phyloP scores from a whole-genome alignment of 306 rosid species.

The Trifolium repens region DNA sequence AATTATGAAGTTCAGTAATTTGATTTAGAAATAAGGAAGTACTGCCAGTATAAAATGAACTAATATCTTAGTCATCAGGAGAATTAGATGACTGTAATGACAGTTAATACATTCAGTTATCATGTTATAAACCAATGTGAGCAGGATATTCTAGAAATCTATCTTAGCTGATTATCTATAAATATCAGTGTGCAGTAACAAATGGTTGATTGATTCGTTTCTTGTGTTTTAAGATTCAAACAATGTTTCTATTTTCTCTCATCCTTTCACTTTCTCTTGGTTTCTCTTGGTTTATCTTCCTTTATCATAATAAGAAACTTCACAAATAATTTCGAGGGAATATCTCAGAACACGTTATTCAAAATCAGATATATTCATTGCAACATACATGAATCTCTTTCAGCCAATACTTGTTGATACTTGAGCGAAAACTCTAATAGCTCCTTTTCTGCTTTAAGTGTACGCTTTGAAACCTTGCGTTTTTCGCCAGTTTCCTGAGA shows the following conservation, averaged over 20 bases:
- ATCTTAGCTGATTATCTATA: neutral
- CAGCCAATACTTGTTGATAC: constrained; percentile 86
- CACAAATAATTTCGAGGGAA: constrained; percentile 33
- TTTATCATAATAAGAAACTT: constrained; percentile 13
- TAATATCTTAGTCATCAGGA: neutral
- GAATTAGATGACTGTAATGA: constrained; percentile 1
- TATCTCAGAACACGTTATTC: constrained; percentile 26
- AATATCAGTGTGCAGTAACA: neutral
- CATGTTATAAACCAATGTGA: constrained; percentile 3
- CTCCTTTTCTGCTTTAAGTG: constrained; percentile 87
- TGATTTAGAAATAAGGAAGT: constrained; percentile 22
- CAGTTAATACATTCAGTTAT: neutral
- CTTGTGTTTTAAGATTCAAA: neutral
- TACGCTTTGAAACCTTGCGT: constrained; percentile 77
- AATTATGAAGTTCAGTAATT: constrained; percentile 27
- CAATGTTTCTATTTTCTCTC: constrained; percentile 1
- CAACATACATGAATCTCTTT: constrained; percentile 87
- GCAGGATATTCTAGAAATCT: constrained; percentile 22
- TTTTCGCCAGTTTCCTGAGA: constrained; percentile 77
- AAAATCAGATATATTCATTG: constrained; percentile 37
- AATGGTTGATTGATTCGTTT: constrained; percentile 1
- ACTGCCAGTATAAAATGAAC: neutral
- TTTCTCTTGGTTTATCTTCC: constrained; percentile 1
- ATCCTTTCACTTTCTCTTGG: constrained; percentile 6
- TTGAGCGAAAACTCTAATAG: constrained; percentile 82